Evolutionary conservation across 768 basidiomycete genomes (phyloP).

Genomic region (Hypsizygus marmoreus): DNA sequence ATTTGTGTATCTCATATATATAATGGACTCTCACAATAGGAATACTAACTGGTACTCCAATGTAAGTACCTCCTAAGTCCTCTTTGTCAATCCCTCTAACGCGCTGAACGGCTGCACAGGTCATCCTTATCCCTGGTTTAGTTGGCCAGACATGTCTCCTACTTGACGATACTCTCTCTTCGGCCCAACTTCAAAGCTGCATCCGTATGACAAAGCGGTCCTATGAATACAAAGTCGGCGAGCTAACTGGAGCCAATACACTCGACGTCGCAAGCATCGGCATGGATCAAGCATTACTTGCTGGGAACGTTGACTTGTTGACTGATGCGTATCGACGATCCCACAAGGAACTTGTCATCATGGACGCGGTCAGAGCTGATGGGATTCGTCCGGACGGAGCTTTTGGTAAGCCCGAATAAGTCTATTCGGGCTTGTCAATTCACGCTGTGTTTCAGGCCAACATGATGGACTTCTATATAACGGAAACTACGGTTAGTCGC

Average conservation of each 20-base stretch:
- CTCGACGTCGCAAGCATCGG: conserved; percentile 67
- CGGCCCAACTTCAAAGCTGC: conserved; percentile 45
- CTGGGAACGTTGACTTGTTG: conserved; percentile 44
- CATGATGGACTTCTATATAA: conserved; percentile 70
- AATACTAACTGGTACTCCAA: conserved; percentile 71
- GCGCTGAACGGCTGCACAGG: conserved; percentile 29
- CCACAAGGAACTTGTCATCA: conserved; percentile 54
- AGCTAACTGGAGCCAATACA: conserved; percentile 64
- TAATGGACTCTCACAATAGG: conserved; percentile 33
- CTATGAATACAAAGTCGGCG: conserved; percentile 49
- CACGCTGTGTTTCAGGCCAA: conserved; percentile 36
- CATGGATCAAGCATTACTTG: conserved; percentile 49
- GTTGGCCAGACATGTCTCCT: conserved; percentile 61
- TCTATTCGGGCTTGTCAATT: not conserved
- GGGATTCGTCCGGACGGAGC: conserved; percentile 60
- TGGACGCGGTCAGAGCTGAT: conserved; percentile 51
- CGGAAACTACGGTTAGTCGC: conserved; percentile 62
- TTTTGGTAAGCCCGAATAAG: conserved; percentile 36
- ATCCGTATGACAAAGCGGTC: conserved; percentile 51
- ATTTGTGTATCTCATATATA: not conserved
- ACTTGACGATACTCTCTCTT: conserved; percentile 47
- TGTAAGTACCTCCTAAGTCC: conserved; percentile 33
- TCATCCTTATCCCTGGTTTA: conserved; percentile 61
- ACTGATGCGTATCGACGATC: conserved; percentile 50
- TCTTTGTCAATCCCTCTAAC: no score